Evolutionary conservation across 805 yeast species (phyloP), one percentile per base, ranked within the genome.

Genomic region (Teunomyces panamensis): DNA sequence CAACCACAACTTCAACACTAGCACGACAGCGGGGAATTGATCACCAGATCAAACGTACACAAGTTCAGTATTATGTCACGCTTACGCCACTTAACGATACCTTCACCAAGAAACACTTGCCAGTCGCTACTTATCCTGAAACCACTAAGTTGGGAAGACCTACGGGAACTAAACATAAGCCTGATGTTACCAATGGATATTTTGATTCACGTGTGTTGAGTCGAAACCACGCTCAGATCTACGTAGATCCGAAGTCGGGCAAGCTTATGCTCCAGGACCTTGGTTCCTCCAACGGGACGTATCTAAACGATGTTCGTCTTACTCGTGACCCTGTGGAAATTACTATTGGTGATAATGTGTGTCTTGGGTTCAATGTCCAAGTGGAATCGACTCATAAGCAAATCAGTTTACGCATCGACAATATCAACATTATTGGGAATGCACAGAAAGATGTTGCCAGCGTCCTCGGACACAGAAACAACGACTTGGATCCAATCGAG

Each of bases 201-300:
- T 94, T 94, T 61, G 98, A 94, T 67, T 89, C 97, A 9, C 74
- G 98, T 27, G 98, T 95, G 9, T 77, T 94, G 41, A 85, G 95
- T 14, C 74, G 99, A 54, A 94, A 88, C 60, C 99, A 94, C 68
- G 99, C 99, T 0, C 92, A 88, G 58, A 69, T 94, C 52, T 88
- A 80, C 71, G 80, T 90, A 32, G 94, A 88, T 55, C 73, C 80
- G 13, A 64, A 64, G 24, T 67, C 71, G 4, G 90, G 91, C 4
- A 78, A 77, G 49, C 75, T 95, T 16, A 89, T 77, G 75, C 77
- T 94, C 24, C 81, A 84, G 55, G 99, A 94, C 68, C 77, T 90
- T 59, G 89, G 90, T 48, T 86, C 96, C 2, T 87, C 96, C 20
- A 94, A 94, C 66, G 99, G 99, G 8, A 92, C 99, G 0, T 95